Evolutionary conservation across 768 basidiomycete species (phyloP).

Genomic region (Boletus huronensis): DNA sequence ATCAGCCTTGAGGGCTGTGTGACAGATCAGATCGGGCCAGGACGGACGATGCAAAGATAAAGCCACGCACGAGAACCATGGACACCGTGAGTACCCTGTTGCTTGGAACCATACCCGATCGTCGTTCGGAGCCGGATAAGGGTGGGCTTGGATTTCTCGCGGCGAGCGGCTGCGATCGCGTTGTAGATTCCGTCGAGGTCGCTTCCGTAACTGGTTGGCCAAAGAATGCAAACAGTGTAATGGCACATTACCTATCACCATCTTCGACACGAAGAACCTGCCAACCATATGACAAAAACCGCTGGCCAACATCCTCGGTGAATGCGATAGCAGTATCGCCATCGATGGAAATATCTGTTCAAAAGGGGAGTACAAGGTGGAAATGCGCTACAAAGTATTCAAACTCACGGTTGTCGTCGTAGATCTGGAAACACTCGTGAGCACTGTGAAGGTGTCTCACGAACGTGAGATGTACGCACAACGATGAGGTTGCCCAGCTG

Average conservation of each 20-base stretch:
- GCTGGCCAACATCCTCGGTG: conserved; percentile 88
- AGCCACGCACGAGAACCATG: conserved; percentile 81
- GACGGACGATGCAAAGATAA: neutral
- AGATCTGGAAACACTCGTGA: conserved; percentile 51
- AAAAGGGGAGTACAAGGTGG: conserved; percentile 5
- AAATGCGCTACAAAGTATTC: neutral
- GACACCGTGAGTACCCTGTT: conserved; percentile 90
- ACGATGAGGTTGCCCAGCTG: conserved; percentile 91
- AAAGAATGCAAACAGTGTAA: neutral
- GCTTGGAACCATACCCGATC: conserved; percentile 91
- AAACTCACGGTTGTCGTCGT: conserved; percentile 89
- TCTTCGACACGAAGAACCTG: conserved; percentile 82
- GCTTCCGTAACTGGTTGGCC: conserved; percentile 36
- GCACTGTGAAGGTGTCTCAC: conserved; percentile 7
- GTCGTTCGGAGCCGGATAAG: conserved; percentile 84
- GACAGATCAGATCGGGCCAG: conserved; percentile 4
- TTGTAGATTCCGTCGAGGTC: conserved; percentile 75
- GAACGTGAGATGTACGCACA: conserved; percentile 44
- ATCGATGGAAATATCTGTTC: conserved; percentile 89
- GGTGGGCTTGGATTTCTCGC: conserved; percentile 79
- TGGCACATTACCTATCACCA: conserved; percentile 60
- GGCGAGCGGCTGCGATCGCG: conserved; percentile 74
- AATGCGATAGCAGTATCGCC: conserved; percentile 90
- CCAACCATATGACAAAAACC: conserved; percentile 93
- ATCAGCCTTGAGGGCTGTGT: conserved; percentile 83